phyloP scores from a whole-genome alignment of 2,329 filamentous ascomycete genomes.

The Colletotrichum gloeosporioides region DNA sequence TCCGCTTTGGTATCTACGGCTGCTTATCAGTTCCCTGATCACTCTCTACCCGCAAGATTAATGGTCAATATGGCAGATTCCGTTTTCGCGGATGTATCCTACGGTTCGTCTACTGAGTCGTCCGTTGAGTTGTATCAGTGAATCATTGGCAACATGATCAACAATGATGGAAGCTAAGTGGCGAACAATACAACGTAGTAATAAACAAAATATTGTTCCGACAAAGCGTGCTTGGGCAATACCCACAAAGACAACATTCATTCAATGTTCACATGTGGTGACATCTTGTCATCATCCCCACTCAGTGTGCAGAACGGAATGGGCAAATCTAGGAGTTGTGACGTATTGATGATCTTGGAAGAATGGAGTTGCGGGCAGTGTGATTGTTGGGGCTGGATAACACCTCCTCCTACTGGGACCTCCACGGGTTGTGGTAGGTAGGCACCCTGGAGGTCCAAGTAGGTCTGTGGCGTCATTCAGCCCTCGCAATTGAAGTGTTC shows the following conservation, averaged over 20 bases:
- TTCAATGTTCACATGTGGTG: not conserved
- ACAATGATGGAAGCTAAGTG: not conserved
- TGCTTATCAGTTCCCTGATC: accelerated
- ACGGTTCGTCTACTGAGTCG: not conserved
- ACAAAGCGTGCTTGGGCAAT: not conserved
- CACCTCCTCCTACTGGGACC: too few species aligned
- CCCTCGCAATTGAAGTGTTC: not conserved
- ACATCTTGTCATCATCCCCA: not conserved
- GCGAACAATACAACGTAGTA: not conserved
- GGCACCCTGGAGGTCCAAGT: too few species aligned
- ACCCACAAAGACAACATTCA: not conserved
- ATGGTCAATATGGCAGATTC: not conserved
- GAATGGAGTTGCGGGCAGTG: not conserved
- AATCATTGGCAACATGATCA: not conserved
- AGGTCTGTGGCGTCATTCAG: too few species aligned
- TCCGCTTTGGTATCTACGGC: not conserved
- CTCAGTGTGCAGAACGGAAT: not conserved
- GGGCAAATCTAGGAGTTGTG: not conserved
- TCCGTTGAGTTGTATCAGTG: not conserved
- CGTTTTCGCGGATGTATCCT: not conserved
- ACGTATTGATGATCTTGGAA: not conserved
- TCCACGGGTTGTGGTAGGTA: too few species aligned
- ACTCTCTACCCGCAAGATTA: not conserved
- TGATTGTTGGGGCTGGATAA: not conserved
- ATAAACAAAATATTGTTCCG: not conserved